Base-by-base conservation (phyloP, 177 flowering plant species). In the Telopea speciosissima region DNA sequence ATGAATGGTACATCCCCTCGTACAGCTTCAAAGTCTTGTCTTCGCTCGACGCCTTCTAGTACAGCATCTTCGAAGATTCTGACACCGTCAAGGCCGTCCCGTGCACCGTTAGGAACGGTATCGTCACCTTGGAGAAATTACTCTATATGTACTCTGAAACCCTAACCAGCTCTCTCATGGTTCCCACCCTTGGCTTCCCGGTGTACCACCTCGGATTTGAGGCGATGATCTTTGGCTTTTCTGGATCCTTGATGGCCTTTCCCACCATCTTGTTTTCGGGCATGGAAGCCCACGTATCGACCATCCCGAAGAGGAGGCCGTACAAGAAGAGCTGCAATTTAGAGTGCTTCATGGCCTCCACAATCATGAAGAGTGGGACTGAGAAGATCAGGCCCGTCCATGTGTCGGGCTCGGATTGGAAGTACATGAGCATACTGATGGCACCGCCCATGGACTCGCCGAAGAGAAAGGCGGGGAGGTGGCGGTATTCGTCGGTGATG, bases 351-450 rank as follows among this genome's bases (percentile, higher is more conserved):
- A 90, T 92, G 75, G 76, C 62, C 62, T 94, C 97, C 1, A 97
- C 97, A 49, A 92, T 87, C 19, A 94, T 93, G 72, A 94, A 92
- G 13, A 92, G 85, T 1, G 97, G 97, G 36, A 97, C 97, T 16
- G 94, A 90, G 87, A 89, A 92, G 33, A 94, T 89, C 68, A 92
- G 77, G 24, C 99, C 97, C 52, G 93, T 89, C 99, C 97, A 90
- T 36, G 81, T 73, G 63, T 76, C 78, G 19, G 89, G 82, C 49
- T 86, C 85, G n/a, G 96, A 91, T 62, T 90, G 96, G 79, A 92
- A 82, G 81, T 94, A 89, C 96, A 92, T 88, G 60, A 92, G 75
- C 90, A 94, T 81, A 26, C 97, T 87, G 36, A 83, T 81, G 24
- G 80, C 75, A 0, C 97, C 94, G 0, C 99, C 99, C 97, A 89